Conservation (phyloP, 2,329 filamentous ascomycete genomes). For the Pezicula carpinea region DNA sequence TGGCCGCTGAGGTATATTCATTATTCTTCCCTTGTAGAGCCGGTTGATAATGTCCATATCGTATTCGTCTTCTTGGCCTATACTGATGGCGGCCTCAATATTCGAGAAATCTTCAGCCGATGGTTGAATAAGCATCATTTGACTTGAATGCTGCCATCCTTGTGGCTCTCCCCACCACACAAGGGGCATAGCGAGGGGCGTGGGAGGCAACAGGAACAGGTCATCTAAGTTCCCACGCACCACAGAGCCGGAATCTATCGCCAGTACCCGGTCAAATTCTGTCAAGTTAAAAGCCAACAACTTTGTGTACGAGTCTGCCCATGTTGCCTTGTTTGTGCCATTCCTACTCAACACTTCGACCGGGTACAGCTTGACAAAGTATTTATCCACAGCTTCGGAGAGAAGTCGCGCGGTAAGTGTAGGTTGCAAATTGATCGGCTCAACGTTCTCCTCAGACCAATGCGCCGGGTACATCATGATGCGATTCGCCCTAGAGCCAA, state of each 20-base stretch:
- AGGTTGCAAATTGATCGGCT: constrained; percentile 9
- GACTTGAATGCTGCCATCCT: constrained; percentile 19
- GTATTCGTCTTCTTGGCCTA: constrained; percentile 14
- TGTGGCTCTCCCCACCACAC: constrained; percentile 19
- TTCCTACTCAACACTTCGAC: constrained; percentile 18
- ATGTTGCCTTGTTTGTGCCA: constrained; percentile 11
- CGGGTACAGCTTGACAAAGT: constrained; percentile 21
- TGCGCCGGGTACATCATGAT: constrained; percentile 22
- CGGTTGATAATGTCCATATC: constrained; percentile 39
- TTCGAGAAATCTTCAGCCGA: constrained; percentile 13
- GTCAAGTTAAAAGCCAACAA: constrained; percentile 27
- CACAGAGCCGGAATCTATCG: constrained; percentile 19
- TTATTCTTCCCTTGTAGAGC: constrained; percentile 44
- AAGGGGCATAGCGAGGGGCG: constrained; percentile 24
- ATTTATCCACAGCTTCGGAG: constrained; percentile 16
- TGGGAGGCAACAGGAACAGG: constrained; percentile 21
- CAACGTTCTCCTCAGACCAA: constrained; percentile 16
- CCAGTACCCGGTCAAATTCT: constrained; percentile 19
- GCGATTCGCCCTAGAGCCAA: constrained; percentile 23
- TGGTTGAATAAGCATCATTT: constrained; percentile 21
- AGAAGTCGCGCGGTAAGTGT: constrained; percentile 21
- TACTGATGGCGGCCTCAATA: constrained; percentile 14
- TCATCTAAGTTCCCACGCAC: constrained; percentile 22
- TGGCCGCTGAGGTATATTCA: constrained; percentile 51
- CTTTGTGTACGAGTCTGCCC: constrained; percentile 23